Conservation (phyloP, 2,329 filamentous ascomycete species). For the Fusarium drepaniforme region DNA sequence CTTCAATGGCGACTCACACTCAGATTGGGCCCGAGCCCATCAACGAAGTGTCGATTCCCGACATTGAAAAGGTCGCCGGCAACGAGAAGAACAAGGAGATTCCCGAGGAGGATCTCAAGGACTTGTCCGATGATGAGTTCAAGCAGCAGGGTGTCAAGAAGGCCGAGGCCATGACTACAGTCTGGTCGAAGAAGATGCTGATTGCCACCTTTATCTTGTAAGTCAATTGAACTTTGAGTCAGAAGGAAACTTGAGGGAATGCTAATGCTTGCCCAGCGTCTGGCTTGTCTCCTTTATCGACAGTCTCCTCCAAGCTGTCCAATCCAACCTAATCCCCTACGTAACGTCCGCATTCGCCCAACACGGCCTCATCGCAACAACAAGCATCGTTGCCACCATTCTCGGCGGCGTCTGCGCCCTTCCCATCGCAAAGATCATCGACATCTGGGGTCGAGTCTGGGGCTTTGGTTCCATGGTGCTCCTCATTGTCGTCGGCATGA, state of each 20-base stretch:
- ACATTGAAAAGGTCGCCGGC: conserved; percentile 22
- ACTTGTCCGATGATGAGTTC: conserved; percentile 12
- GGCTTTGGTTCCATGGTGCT: conserved; percentile 11
- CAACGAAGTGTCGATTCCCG: conserved; percentile 18
- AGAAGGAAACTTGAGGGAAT: no score
- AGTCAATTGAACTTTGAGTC: not conserved
- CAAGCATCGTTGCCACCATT: conserved; percentile 63
- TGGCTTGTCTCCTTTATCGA: conserved; percentile 56
- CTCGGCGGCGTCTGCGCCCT: conserved; percentile 8
- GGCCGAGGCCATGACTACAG: conserved; percentile 53
- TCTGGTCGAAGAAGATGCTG: conserved; percentile 55
- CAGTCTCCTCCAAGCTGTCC: conserved; percentile 50
- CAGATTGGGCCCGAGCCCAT: conserved; percentile 19
- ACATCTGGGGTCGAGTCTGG: conserved; percentile 21
- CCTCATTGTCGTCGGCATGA: not conserved
- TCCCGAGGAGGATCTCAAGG: conserved; percentile 19
- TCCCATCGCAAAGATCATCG: conserved; percentile 17
- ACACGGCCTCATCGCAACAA: conserved; percentile 75
- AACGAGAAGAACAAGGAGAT: conserved; percentile 15
- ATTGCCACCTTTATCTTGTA: conserved; percentile 43
- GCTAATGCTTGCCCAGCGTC: conserved; percentile 43
- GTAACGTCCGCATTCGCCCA: conserved; percentile 74
- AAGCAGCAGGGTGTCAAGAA: conserved; percentile 29
- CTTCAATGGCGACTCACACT: conserved; percentile 17
- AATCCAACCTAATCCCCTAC: conserved; percentile 69